A percentile compares a stretch with the other conserved stretches of the same genome.
phyloP scores from a whole-genome alignment of 2,329 filamentous ascomycete genomes.

The Stagonosporopsis chrysanthemi region DNA sequence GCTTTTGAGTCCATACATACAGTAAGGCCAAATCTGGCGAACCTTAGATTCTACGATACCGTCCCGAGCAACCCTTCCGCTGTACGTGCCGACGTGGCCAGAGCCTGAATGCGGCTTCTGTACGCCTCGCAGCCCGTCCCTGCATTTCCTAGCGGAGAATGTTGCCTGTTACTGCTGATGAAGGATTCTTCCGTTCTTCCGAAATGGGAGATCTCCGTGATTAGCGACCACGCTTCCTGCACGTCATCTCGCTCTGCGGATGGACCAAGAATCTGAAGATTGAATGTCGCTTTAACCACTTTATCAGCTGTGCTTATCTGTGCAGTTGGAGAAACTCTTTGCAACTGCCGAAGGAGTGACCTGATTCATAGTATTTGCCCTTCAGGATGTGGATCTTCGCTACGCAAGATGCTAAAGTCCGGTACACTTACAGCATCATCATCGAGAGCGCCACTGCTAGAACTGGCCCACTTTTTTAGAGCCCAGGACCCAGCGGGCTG shows the following conservation, averaged over 20 bases:
- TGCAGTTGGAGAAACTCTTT: neutral
- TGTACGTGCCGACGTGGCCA: no score
- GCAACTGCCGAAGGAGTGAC: neutral
- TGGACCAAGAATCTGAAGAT: neutral
- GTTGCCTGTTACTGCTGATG: neutral
- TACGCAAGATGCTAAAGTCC: neutral
- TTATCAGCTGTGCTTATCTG: neutral
- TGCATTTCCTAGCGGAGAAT: constrained; percentile 7
- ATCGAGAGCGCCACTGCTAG: constrained; percentile 5
- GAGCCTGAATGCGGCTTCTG: neutral
- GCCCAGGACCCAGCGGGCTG: constrained; percentile 1
- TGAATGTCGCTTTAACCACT: neutral
- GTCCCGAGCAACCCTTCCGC: no score
- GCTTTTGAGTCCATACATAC: neutral
- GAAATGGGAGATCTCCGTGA: constrained; percentile 7
- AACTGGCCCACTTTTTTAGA: constrained; percentile 7
- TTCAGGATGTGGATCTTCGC: neutral
- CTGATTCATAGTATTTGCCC: neutral
- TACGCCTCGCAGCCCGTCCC: constrained; percentile 4
- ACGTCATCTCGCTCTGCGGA: constrained; percentile 2
- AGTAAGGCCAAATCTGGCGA: neutral
- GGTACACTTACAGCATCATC: constrained; percentile 16
- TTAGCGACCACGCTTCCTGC: constrained; percentile 11
- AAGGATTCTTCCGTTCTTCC: neutral
- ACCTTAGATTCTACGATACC: neutral